These are phyloP conservation scores for Waltiozyma sp. DNA, from an alignment of 1,139 yeast species.

Conservation along the genomic window DNA sequence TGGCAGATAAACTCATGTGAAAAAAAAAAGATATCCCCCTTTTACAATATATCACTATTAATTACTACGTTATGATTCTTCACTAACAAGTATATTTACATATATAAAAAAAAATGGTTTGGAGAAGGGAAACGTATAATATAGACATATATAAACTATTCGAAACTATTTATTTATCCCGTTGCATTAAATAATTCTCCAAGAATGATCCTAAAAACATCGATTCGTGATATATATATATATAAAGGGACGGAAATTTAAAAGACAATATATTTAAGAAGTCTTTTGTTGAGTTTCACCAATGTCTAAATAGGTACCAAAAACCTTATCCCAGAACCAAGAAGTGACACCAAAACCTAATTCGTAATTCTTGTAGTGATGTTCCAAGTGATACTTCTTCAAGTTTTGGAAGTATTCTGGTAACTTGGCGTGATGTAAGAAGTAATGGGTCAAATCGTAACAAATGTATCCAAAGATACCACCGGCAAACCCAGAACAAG, in stretches of 20 bases:
- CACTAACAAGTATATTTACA: too few species aligned
- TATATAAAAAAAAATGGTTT: too few species aligned
- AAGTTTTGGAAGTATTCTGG: conserved; percentile 68
- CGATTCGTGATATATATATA: too few species aligned
- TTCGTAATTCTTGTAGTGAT: conserved; percentile 94
- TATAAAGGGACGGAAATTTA: background rate
- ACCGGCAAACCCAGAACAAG: conserved; percentile 77
- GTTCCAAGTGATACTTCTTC: conserved; percentile 89
- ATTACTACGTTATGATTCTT: too few species aligned
- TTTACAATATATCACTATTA: too few species aligned
- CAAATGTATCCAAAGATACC: conserved; percentile 87
- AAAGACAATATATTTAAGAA: background rate
- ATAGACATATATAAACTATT: too few species aligned
- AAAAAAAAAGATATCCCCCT: background rate
- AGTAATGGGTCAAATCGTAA: conserved; percentile 85
- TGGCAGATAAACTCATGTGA: background rate
- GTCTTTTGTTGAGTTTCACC: conserved; percentile 13
- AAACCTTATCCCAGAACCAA: conserved; percentile 86
- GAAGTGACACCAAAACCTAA: conserved; percentile 94
- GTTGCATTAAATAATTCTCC: too few species aligned
- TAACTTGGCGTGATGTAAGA: conserved; percentile 75
- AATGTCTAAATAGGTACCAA: conserved; percentile 52
- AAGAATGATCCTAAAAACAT: too few species aligned
- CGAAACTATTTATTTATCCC: too few species aligned
- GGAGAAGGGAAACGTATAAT: too few species aligned